A percentile compares a stretch with the other conserved stretches of the same genome.
phyloP scores from a whole-genome alignment of 2,329 filamentous ascomycete genomes.

The Eurotiales sp. region DNA sequence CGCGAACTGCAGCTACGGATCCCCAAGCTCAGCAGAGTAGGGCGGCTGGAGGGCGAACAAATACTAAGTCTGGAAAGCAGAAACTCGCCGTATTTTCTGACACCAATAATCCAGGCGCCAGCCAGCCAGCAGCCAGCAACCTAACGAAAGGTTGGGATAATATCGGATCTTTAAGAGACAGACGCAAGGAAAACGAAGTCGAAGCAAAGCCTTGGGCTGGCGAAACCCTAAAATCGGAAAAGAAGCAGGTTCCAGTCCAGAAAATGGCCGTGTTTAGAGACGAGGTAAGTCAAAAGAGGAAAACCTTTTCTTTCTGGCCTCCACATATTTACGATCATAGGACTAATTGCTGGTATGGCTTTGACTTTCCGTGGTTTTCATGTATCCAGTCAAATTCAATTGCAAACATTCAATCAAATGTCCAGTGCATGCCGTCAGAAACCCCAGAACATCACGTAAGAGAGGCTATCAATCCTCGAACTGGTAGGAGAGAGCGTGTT shows the following conservation, averaged over 20 bases:
- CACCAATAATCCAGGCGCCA: conserved; percentile 56
- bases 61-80: conserved; percentile 64
- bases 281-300: conserved; percentile 66
- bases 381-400: conserved; percentile 51
- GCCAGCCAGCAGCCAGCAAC: conserved; percentile 52
- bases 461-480: conserved; percentile 76
- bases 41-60: conserved; percentile 44
- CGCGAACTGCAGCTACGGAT: conserved; percentile 57
- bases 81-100: conserved; percentile 94
- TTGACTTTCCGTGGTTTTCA: conserved; percentile 40
- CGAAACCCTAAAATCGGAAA: conserved; percentile 82
- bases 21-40: conserved; percentile 62
- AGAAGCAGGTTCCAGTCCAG: conserved; percentile 68
- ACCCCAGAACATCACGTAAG: conserved; percentile 71
- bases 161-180: conserved; percentile 78
- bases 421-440: conserved; percentile 44
- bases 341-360: conserved; percentile 74
- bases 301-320: conserved; percentile 37
- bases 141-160: conserved; percentile 79
- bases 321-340: conserved; percentile 85
- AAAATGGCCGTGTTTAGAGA: conserved; percentile 96
- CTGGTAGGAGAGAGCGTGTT: conserved; percentile 77
- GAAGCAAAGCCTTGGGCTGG: conserved; percentile 88
- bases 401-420: conserved; percentile 34
- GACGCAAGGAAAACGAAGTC: conserved; percentile 89